Conservation (phyloP, 1,284 basidiomycete genomes). For the Inonotus obliquus region DNA sequence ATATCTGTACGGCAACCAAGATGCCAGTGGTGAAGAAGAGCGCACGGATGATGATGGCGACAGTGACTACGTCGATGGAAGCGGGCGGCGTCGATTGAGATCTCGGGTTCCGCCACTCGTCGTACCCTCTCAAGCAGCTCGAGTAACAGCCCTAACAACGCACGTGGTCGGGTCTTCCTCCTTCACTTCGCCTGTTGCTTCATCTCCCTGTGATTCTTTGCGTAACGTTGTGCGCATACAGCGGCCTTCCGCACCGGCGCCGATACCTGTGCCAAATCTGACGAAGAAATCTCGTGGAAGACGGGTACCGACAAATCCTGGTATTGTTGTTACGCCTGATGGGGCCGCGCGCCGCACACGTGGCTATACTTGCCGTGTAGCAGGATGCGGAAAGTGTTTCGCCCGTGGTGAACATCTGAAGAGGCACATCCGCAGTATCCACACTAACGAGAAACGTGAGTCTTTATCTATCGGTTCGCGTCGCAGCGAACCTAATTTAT, state of each 20-base stretch:
- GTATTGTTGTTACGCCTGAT: slow-evolving; percentile 25
- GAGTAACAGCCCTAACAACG: slow-evolving; percentile 10
- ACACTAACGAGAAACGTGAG: slow-evolving; percentile 79
- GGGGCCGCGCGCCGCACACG: slow-evolving; percentile 43
- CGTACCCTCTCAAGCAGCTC: slow-evolving; percentile 16
- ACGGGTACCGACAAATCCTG: slow-evolving; percentile 55
- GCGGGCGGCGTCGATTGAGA: not conserved
- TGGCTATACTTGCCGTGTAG: slow-evolving; percentile 66
- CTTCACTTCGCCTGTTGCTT: not conserved
- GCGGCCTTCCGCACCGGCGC: slow-evolving; percentile 33
- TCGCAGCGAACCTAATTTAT: not conserved
- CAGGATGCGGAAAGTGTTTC: slow-evolving; percentile 77
- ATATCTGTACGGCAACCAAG: not conserved
- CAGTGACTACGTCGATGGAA: slow-evolving; percentile 13
- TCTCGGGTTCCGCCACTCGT: slow-evolving; percentile 10
- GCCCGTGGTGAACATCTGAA: slow-evolving; percentile 75
- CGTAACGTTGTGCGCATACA: not conserved
- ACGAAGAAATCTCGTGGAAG: slow-evolving; percentile 71
- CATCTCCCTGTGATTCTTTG: not conserved
- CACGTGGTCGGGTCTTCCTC: slow-evolving; percentile 8
- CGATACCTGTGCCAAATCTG: slow-evolving; percentile 65
- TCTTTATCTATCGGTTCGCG: slow-evolving; percentile 18
- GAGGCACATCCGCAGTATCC: slow-evolving; percentile 72
- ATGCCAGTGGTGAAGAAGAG: slow-evolving; percentile 10
- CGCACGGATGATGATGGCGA: slow-evolving; percentile 11